phyloP scores from a whole-genome alignment of 2,329 filamentous ascomycete species.

The Aquanectria penicillioides region DNA sequence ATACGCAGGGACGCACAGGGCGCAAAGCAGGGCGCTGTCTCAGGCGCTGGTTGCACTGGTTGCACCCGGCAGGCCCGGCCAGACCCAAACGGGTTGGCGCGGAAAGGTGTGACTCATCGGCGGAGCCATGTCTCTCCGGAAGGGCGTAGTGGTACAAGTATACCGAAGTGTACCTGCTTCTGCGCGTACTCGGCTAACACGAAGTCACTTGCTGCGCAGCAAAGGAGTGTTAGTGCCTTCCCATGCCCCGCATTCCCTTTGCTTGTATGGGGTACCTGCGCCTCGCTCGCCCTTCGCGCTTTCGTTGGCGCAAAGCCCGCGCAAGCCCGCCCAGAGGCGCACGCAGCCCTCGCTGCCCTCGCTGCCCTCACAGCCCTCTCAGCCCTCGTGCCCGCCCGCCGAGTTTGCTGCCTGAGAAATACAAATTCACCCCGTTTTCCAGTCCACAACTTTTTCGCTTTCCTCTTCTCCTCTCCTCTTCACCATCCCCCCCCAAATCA shows the following conservation, averaged over 20 bases:
- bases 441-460: slow-evolving; percentile 34
- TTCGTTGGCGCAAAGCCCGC: no score
- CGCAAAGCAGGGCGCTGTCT: slow-evolving; percentile 33
- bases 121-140: slow-evolving; percentile 41
- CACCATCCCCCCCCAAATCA: slow-evolving; percentile 45
- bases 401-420: slow-evolving; percentile 58
- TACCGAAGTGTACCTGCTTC: slow-evolving; percentile 27
- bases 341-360: not conserved
- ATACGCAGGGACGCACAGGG: slow-evolving; percentile 9
- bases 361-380: slow-evolving; percentile 38
- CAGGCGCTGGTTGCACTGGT: slow-evolving; percentile 34
- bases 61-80: slow-evolving; percentile 35
- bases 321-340: slow-evolving; percentile 8
- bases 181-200: slow-evolving; percentile 23
- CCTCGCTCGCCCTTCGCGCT: not conserved
- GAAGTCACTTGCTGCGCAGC: not conserved
- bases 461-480: slow-evolving; percentile 46
- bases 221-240: slow-evolving; percentile 24
- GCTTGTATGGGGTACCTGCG: slow-evolving; percentile 24
- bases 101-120: slow-evolving; percentile 49
- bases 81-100: slow-evolving; percentile 43
- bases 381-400: slow-evolving; percentile 17
- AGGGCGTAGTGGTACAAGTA: slow-evolving; percentile 29
- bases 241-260: slow-evolving; percentile 34
- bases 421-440: slow-evolving; percentile 51